A percentile compares a stretch with the other conserved stretches of the same genome.
Conservation (phyloP, 352 stramenopile species). For the Globisporangium heterothallicum region DNA sequence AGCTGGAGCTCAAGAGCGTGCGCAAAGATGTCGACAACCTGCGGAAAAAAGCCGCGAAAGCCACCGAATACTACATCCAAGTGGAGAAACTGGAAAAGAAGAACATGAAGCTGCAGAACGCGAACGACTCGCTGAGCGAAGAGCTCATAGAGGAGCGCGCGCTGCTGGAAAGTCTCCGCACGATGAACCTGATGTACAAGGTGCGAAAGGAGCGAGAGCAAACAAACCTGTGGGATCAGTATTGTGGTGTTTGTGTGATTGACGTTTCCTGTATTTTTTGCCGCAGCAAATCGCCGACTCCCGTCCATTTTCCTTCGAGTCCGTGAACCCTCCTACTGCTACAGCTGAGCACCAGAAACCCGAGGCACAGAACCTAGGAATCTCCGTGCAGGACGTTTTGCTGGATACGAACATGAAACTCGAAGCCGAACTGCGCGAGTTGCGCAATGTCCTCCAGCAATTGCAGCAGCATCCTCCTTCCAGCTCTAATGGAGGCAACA, state of each 20-base stretch:
- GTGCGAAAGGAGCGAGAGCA: too few species aligned
- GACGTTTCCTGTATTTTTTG: not conserved
- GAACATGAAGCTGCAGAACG: conserved; percentile 41
- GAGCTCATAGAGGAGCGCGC: conserved; percentile 61
- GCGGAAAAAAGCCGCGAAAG: conserved; percentile 33
- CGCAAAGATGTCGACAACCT: conserved; percentile 46
- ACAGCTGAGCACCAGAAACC: conserved; percentile 18
- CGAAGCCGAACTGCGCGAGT: conserved; percentile 32
- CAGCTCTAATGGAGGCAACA: conserved; percentile 14
- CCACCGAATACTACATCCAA: conserved; percentile 29
- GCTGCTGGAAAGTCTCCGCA: conserved; percentile 58
- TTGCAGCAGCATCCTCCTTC: not conserved
- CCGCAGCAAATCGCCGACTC: conserved; percentile 53
- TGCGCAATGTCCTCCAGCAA: conserved; percentile 19
- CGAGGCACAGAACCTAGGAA: conserved; percentile 16
- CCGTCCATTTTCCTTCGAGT: conserved; percentile 25
- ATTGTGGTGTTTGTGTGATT: not conserved
- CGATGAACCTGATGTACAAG: conserved; percentile 69
- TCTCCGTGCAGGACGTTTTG: conserved; percentile 47
- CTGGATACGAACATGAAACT: conserved; percentile 53
- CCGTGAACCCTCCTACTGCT: conserved; percentile 12
- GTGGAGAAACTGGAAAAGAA: conserved; percentile 60
- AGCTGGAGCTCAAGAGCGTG: conserved; percentile 48
- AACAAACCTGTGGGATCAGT: too few species aligned
- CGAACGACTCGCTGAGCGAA: conserved; percentile 49